Percentiles rank a stretch among this genome's conserved stretches.
phyloP scores from a whole-genome alignment of 2,329 filamentous ascomycete genomes.

The Ceratocystis diversiconidia region DNA sequence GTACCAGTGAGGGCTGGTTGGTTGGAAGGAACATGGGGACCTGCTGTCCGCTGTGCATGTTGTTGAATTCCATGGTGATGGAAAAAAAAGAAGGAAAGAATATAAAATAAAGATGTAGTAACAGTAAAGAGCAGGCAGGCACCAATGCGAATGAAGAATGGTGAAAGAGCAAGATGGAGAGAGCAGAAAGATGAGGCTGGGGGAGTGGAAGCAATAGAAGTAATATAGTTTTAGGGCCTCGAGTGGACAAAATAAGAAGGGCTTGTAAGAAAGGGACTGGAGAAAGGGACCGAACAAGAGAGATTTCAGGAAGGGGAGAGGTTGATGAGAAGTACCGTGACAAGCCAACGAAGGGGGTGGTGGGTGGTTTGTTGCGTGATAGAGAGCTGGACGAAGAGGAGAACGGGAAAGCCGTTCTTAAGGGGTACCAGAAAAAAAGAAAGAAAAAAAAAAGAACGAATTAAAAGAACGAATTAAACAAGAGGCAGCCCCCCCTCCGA shows the following conservation, averaged over 20 bases:
- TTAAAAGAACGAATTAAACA: neutral
- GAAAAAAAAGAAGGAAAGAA: neutral
- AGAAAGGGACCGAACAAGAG: neutral
- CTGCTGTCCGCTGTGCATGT: neutral
- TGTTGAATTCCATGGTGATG: constrained; percentile 9
- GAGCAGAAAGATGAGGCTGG: constrained; percentile 8
- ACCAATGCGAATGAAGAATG: neutral
- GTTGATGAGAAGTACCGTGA: neutral
- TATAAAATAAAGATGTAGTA: neutral
- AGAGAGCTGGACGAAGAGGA: neutral
- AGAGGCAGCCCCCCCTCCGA: neutral
- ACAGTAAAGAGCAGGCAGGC: neutral
- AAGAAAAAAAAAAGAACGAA: neutral
- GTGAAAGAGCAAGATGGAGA: neutral
- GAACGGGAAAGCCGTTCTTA: neutral
- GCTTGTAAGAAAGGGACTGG: neutral
- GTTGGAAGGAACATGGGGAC: constrained; percentile 1
- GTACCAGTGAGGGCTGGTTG: neutral
- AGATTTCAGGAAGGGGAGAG: neutral
- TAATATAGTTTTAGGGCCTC: constrained; percentile 11
- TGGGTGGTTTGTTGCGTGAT: neutral
- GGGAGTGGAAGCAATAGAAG: neutral
- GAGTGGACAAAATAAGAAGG: neutral
- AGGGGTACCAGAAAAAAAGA: neutral
- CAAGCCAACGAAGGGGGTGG: neutral